phyloP scores from a whole-genome alignment of 2,329 filamentous ascomycete genomes.

The Didymosphaeria variabile region DNA sequence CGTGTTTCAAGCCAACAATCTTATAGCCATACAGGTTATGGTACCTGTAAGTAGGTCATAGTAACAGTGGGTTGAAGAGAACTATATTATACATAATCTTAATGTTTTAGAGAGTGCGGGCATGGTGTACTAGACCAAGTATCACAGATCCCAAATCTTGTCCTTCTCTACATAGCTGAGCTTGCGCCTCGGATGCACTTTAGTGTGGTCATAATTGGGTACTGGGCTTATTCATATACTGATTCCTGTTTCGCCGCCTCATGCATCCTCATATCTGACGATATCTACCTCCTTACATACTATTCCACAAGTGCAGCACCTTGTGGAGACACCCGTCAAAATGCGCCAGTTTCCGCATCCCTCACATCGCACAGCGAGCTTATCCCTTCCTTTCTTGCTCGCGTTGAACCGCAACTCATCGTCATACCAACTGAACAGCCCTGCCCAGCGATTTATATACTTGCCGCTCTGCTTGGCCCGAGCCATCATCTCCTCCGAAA shows the following conservation, averaged over 20 bases:
- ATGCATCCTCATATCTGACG: not conserved
- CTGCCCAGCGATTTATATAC: not conserved
- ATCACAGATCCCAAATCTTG: no score
- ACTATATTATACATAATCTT: no score
- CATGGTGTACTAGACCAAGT: no score
- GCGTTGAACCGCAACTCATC: not conserved
- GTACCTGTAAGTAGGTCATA: no score
- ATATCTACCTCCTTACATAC: not conserved
- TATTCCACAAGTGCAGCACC: not conserved
- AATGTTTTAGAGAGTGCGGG: no score
- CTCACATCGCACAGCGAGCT: not conserved
- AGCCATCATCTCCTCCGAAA: not conserved
- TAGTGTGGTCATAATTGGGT: not conserved
- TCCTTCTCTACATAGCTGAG: no score
- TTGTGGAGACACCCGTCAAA: not conserved
- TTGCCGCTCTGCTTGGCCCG: constrained; percentile 2
- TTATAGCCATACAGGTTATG: no score
- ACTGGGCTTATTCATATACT: not conserved
- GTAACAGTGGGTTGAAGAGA: no score
- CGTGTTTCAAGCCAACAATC: no score
- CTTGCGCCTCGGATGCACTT: no score
- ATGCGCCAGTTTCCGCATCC: not conserved
- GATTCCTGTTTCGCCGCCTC: not conserved
- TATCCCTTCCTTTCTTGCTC: constrained; percentile 1
- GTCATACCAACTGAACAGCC: not conserved